These are phyloP conservation scores for Talaromyces sp. DNA, from an alignment of 2,329 filamentous ascomycete genomes.

Conservation along the genomic window DNA sequence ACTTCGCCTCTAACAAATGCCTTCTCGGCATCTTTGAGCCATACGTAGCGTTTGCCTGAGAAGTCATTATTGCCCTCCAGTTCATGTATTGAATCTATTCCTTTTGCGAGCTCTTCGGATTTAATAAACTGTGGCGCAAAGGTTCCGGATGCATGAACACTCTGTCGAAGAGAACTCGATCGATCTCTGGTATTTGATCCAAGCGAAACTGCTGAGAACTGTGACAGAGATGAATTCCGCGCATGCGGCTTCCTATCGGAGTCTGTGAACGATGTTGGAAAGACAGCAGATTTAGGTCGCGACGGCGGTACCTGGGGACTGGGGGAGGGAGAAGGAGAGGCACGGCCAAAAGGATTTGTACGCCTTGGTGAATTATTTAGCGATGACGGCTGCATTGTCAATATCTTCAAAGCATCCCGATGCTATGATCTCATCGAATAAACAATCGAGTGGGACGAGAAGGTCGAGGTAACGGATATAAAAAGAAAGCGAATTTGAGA, in stretches of 20 bases:
- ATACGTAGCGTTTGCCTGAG: conserved; percentile 96
- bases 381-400: conserved; percentile 51
- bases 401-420: conserved; percentile 14
- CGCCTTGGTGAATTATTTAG: conserved; percentile 66
- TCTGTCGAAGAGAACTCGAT: conserved; percentile 62
- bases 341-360: conserved; percentile 74
- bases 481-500: background rate
- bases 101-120: conserved; percentile 66
- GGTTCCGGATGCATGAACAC: conserved; percentile 65
- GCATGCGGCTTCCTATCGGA: conserved; percentile 51
- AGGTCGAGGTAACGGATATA: background rate
- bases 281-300: conserved; percentile 71
- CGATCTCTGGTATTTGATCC: conserved; percentile 41
- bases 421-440: conserved; percentile 8
- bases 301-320: conserved; percentile 38
- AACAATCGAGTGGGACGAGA: background rate
- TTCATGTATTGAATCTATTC: conserved; percentile 55
- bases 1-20: conserved; percentile 94
- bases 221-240: conserved; percentile 65
- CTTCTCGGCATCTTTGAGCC: conserved; percentile 80
- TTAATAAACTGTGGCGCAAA: conserved; percentile 98
- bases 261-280: conserved; percentile 53
- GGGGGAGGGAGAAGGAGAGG: conserved; percentile 61
- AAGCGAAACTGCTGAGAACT: conserved; percentile 46
- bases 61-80: conserved; percentile 99